phyloP scores from a whole-genome alignment of 2,329 filamentous ascomycete species.

The Colletotrichum falcatum region DNA sequence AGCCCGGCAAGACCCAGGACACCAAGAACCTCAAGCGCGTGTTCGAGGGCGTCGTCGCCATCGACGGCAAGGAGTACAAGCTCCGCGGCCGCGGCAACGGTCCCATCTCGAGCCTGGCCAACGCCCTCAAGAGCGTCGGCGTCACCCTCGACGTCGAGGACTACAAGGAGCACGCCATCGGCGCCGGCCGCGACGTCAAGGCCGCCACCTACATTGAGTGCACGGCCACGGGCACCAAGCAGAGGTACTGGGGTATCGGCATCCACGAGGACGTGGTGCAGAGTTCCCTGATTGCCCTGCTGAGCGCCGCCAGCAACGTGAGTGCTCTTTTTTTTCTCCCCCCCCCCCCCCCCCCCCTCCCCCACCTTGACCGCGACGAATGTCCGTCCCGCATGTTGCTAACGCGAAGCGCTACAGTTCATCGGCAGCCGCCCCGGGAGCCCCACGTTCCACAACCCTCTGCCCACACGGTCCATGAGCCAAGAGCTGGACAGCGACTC shows the following conservation, averaged over 20 bases:
- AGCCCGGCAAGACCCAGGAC: slow-evolving; percentile 77
- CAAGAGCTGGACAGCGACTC: slow-evolving; percentile 49
- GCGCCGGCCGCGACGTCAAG: slow-evolving; percentile 83
- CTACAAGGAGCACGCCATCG: slow-evolving; percentile 97
- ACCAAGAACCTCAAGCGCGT: slow-evolving; percentile 83
- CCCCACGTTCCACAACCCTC: slow-evolving; percentile 61
- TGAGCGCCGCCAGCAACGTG: slow-evolving; percentile 88
- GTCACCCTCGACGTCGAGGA: slow-evolving; percentile 92
- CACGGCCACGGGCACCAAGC: slow-evolving; percentile 72
- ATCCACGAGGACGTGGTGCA: slow-evolving; percentile 94
- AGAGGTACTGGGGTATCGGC: slow-evolving; percentile 89
- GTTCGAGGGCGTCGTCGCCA: slow-evolving; percentile 86
- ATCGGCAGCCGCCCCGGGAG: slow-evolving; percentile 77
- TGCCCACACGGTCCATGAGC: slow-evolving; percentile 50
- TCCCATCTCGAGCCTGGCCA: slow-evolving; percentile 88
- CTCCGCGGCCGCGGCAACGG: slow-evolving; percentile 88
- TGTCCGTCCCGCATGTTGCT: slow-evolving; percentile 15
- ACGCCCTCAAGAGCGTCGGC: slow-evolving; percentile 81
- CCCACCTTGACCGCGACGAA: not conserved
- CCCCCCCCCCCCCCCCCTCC: too few species aligned
- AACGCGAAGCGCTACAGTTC: slow-evolving; percentile 65
- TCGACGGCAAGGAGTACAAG: slow-evolving; percentile 83
- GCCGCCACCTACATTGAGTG: slow-evolving; percentile 97
- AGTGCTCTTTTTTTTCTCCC: slow-evolving; percentile 52
- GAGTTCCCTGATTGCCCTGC: slow-evolving; percentile 85